A percentile compares a stretch with the other conserved stretches of the same genome.
Evolutionary conservation across 495 filamentous ascomycete genomes (phyloP).

Genomic region (Jackrogersella minutella): DNA sequence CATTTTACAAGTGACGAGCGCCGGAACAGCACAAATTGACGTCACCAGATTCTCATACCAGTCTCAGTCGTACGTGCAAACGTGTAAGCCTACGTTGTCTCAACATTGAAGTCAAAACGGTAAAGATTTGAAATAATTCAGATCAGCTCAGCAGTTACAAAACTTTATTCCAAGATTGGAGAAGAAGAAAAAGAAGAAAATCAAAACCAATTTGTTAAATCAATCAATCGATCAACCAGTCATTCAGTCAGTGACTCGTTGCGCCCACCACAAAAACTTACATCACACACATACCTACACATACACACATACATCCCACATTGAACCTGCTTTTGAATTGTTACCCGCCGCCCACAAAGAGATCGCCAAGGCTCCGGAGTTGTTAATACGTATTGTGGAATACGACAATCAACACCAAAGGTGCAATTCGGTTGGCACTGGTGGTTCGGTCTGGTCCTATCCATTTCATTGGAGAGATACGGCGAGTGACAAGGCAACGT

Average conservation of each 20-base stretch:
- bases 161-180: slow-evolving; percentile 16
- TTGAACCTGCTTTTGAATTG: neutral
- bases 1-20: slow-evolving; percentile 23
- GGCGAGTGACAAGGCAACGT: slow-evolving; percentile 32
- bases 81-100: slow-evolving; percentile 3
- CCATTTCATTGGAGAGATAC: slow-evolving; percentile 24
- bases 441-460: slow-evolving; percentile 9
- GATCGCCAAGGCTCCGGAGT: slow-evolving; percentile 39
- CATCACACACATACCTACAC: neutral
- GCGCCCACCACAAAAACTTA: slow-evolving; percentile 4
- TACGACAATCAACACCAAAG: slow-evolving; percentile 26
- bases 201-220: slow-evolving; percentile 1
- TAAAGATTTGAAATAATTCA: neutral
- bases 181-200: neutral
- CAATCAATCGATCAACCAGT: slow-evolving; percentile 19
- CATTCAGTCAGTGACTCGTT: slow-evolving; percentile 20
- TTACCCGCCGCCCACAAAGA: slow-evolving; percentile 25
- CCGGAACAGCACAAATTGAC: slow-evolving; percentile 26
- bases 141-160: slow-evolving; percentile 12
- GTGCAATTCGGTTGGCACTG: slow-evolving; percentile 24
- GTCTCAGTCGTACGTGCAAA: slow-evolving; percentile 20
- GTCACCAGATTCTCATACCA: slow-evolving; percentile 30
- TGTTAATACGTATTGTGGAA: slow-evolving; percentile 35
- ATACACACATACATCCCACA: neutral
- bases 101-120: slow-evolving; percentile 5